Conservation (phyloP, 1,284 basidiomycete genomes). For the Inonotus hispidus region DNA sequence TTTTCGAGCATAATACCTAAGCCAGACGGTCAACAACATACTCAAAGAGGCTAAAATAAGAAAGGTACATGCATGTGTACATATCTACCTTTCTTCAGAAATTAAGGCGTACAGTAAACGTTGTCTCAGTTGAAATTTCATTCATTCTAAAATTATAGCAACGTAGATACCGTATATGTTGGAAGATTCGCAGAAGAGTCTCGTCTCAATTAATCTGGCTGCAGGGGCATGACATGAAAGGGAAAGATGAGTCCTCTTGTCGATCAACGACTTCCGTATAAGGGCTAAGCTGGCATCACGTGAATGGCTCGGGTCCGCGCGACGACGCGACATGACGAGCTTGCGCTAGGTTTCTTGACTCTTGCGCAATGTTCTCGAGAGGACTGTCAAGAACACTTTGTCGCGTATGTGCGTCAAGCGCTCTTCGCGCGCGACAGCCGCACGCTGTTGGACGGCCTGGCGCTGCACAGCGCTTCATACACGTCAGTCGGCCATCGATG, state of each 20-base stretch:
- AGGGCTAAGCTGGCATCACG: not conserved
- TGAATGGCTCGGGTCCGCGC: not conserved
- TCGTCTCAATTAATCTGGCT: too few relatives aligned
- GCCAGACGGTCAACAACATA: too few relatives aligned
- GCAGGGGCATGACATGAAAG: too few relatives aligned
- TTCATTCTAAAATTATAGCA: too few relatives aligned
- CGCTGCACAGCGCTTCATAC: not conserved
- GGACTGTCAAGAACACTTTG: conserved; percentile 1
- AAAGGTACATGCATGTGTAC: too few relatives aligned
- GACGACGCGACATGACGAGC: not conserved
- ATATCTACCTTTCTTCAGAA: too few relatives aligned
- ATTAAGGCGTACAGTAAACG: too few relatives aligned
- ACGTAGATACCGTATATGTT: too few relatives aligned
- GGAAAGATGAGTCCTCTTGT: not conserved
- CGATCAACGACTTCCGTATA: not conserved
- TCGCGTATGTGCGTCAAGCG: conserved; percentile 1
- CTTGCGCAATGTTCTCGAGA: conserved; percentile 2
- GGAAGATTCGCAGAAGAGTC: too few relatives aligned
- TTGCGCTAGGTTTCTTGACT: not conserved
- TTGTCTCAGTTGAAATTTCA: too few relatives aligned
- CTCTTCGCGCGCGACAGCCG: not conserved
- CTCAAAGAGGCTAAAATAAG: too few relatives aligned
- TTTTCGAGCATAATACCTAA: too few relatives aligned
- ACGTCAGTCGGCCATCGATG: conserved; percentile 15
- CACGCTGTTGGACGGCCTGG: not conserved